A percentile compares a stretch with the other conserved stretches of the same genome.
These are phyloP conservation scores for Quercus suber DNA, from an alignment of 306 rosid genomes.

Conservation along the genomic window DNA sequence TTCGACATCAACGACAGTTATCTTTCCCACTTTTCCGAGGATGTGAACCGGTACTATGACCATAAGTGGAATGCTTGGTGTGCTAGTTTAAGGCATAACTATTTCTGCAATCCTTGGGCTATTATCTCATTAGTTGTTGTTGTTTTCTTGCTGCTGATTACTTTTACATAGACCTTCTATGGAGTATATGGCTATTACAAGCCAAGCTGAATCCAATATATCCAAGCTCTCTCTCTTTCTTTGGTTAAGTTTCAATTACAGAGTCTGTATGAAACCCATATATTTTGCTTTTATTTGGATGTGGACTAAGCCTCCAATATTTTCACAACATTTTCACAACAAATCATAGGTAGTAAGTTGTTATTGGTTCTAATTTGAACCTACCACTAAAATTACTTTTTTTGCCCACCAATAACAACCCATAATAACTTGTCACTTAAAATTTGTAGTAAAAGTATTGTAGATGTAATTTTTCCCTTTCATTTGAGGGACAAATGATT, in stretches of 20 bases:
- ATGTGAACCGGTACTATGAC: conserved; percentile 62
- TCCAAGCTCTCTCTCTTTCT: background rate
- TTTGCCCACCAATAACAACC: too few species aligned
- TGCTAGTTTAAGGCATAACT: conserved; percentile 75
- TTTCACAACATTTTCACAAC: too few species aligned
- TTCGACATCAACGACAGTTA: conserved; percentile 59
- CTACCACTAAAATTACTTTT: too few species aligned
- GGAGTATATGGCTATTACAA: conserved; percentile 60
- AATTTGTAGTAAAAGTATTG: too few species aligned
- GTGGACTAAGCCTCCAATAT: conserved; percentile 46
- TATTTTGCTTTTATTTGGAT: background rate
- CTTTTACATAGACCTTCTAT: conserved; percentile 71
- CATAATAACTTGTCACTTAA: too few species aligned
- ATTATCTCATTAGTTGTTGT: conserved; percentile 75
- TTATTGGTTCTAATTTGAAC: too few species aligned
- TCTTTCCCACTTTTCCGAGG: conserved; percentile 65
- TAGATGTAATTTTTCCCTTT: too few species aligned
- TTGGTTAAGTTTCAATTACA: background rate
- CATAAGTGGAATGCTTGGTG: conserved; percentile 88
- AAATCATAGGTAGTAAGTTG: too few species aligned
- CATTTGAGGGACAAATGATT: background rate
- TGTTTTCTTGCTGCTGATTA: conserved; percentile 59
- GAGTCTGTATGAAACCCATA: background rate
- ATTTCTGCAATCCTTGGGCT: conserved; percentile 85
- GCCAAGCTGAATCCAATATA: conserved; percentile 22